Percentiles rank a stretch among this genome's conserved stretches.
phyloP scores from a whole-genome alignment of 208 protist species.

The Trypanosoma mega region DNA sequence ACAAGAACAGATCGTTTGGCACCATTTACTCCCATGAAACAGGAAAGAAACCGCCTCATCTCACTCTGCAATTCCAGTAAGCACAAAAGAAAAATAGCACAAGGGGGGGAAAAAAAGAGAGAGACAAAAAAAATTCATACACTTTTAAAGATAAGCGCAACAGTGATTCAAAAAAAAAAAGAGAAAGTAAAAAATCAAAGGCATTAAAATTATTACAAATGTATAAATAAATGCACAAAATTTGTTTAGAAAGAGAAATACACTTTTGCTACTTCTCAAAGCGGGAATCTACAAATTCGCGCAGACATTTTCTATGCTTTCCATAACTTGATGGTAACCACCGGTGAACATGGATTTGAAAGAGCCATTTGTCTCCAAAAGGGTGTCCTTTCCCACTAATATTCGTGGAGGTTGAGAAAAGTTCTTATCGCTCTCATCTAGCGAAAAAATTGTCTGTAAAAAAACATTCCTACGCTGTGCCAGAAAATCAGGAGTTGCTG shows the following conservation, averaged over 20 bases:
- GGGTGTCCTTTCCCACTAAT: neutral
- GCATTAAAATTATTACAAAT: neutral
- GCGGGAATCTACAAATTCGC: neutral
- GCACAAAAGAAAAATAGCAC: neutral
- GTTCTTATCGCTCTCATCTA: conserved; percentile 4
- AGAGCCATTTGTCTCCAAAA: conserved; percentile 10
- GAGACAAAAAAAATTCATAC: neutral
- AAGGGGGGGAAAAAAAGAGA: neutral
- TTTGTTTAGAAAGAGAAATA: no score
- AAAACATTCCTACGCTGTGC: conserved; percentile 10
- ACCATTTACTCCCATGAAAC: neutral
- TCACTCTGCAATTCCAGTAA: no score
- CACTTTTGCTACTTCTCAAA: no score
- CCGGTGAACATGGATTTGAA: conserved; percentile 5
- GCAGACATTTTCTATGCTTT: conserved; percentile 2
- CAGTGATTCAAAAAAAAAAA: conserved; percentile 8
- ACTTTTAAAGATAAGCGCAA: neutral
- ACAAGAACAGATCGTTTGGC: conserved; percentile 11
- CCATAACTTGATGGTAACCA: conserved; percentile 18
- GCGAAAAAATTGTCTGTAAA: conserved; percentile 25
- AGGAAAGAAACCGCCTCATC: conserved; percentile 24
- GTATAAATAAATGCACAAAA: no score
- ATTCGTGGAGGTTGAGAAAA: conserved; percentile 13
- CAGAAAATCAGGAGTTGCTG: conserved; percentile 17
- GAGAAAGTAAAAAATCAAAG: neutral